Evolutionary conservation across 2,329 filamentous ascomycete species (phyloP).

Genomic region (Nemania serpens): DNA sequence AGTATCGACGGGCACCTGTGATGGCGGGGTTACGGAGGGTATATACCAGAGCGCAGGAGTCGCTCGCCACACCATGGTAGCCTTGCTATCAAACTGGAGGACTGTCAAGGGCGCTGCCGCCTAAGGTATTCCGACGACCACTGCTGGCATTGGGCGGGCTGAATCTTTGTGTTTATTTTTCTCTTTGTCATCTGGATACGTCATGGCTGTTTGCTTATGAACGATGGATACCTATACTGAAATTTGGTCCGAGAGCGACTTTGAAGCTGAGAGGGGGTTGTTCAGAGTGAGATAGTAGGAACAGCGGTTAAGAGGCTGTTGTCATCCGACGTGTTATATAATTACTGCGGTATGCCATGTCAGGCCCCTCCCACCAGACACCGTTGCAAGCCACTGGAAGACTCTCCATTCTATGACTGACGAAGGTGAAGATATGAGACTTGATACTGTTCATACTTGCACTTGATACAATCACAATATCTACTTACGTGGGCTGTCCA

Average conservation of each 20-base stretch:
- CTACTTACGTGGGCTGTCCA: background rate
- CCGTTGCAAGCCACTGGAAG: conserved; percentile 3
- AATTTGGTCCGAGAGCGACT: conserved; percentile 31
- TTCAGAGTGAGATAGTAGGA: conserved; percentile 14
- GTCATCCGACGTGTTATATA: conserved; percentile 22
- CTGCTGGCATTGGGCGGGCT: conserved; percentile 33
- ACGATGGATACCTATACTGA: conserved; percentile 38
- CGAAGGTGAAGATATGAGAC: background rate
- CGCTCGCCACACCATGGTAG: conserved; percentile 19
- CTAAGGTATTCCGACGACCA: conserved; percentile 17
- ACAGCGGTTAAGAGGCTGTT: conserved; percentile 15
- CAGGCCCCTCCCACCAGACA: conserved; percentile 10
- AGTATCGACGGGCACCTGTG: conserved; percentile 10
- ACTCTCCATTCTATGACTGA: background rate
- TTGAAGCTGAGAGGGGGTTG: conserved; percentile 25
- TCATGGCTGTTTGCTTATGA: conserved; percentile 36
- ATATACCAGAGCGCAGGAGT: conserved; percentile 22
- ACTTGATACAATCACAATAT: background rate
- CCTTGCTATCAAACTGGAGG: conserved; percentile 8
- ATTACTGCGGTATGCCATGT: conserved; percentile 9
- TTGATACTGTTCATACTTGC: background rate
- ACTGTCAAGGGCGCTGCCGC: conserved; percentile 1
- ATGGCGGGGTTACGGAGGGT: conserved; percentile 12
- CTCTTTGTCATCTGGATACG: conserved; percentile 29
- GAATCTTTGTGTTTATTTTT: conserved; percentile 29